Conservation (phyloP, 2,329 filamentous ascomycete genomes). For the Penicillium sp. region DNA sequence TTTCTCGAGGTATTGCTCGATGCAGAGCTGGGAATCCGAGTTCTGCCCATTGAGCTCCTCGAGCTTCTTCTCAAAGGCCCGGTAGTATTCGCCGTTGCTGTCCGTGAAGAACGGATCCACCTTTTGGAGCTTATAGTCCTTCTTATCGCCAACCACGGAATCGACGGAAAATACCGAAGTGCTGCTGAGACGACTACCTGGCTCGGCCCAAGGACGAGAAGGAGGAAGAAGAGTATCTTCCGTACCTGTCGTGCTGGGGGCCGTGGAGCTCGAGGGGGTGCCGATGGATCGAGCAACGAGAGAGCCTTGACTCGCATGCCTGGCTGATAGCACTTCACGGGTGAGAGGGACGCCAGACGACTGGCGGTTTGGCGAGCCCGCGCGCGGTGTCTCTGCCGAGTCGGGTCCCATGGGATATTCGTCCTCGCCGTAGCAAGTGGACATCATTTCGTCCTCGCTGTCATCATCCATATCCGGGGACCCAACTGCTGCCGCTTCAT, state of each 20-base stretch:
- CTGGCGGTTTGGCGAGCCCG: conserved; percentile 14
- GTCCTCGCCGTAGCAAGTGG: conserved; percentile 39
- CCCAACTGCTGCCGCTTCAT: conserved; percentile 26
- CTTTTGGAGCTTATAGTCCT: conserved; percentile 62
- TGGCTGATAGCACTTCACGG: conserved; percentile 17
- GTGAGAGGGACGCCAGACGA: conserved; percentile 13
- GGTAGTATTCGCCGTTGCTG: conserved; percentile 60
- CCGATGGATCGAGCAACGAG: conserved; percentile 16
- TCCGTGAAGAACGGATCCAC: conserved; percentile 68
- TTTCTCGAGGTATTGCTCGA: conserved; percentile 63
- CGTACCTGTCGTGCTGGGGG: conserved; percentile 29
- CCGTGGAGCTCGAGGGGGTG: conserved; percentile 26
- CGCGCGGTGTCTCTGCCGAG: conserved; percentile 32
- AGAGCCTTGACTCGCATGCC: conserved; percentile 32
- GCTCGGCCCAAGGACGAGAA: conserved; percentile 29
- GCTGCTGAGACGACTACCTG: conserved; percentile 38
- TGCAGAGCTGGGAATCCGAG: conserved; percentile 59
- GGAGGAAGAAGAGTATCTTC: conserved; percentile 36
- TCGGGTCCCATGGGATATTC: conserved; percentile 40
- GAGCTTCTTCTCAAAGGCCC: conserved; percentile 57
- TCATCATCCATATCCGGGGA: conserved; percentile 36
- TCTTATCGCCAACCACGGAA: conserved; percentile 59
- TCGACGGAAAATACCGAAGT: conserved; percentile 54
- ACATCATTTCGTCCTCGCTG: conserved; percentile 39
- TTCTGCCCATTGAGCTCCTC: conserved; percentile 56